Percentiles rank a stretch among this genome's conserved stretches.
Evolutionary conservation across 2,329 filamentous ascomycete genomes (phyloP).

Genomic region (Venturia aucupariae): DNA sequence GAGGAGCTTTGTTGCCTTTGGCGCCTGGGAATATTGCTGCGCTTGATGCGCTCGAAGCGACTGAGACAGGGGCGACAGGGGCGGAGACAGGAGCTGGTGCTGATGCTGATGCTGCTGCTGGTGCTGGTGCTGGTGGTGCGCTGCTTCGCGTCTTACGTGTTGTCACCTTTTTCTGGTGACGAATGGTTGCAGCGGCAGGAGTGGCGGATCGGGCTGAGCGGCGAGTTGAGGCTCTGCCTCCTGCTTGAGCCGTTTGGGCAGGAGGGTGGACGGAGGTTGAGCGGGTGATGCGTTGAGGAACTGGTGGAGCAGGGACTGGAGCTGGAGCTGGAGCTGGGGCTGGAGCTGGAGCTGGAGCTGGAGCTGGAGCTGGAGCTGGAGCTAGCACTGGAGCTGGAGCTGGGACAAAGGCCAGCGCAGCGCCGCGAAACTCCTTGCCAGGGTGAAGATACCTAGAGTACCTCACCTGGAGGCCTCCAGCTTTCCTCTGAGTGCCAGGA

Average conservation of each 20-base stretch:
- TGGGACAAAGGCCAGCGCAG: neutral
- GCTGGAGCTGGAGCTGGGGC: neutral
- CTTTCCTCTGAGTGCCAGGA: neutral
- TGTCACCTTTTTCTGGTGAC: neutral
- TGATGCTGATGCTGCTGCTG: neutral
- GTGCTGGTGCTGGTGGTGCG: neutral
- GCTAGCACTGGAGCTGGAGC: neutral
- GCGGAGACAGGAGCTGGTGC: neutral
- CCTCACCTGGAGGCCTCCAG: constrained; percentile 3
- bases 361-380: neutral
- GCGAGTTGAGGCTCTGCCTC: constrained; percentile 1
- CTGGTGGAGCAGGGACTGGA: neutral
- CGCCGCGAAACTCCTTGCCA: neutral
- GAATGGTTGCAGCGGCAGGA: neutral
- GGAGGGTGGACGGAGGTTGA: neutral
- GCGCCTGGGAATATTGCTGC: no score
- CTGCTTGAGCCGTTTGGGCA: constrained; percentile 12
- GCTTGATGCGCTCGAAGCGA: neutral
- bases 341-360: neutral
- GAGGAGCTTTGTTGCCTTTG: neutral
- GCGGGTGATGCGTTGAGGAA: neutral
- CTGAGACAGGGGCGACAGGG: neutral
- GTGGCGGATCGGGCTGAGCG: neutral
- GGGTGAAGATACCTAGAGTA: neutral
- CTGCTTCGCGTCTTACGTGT: neutral